phyloP scores from a whole-genome alignment of 2,329 filamentous ascomycete genomes.

The Pestalotiopsis sp. region DNA sequence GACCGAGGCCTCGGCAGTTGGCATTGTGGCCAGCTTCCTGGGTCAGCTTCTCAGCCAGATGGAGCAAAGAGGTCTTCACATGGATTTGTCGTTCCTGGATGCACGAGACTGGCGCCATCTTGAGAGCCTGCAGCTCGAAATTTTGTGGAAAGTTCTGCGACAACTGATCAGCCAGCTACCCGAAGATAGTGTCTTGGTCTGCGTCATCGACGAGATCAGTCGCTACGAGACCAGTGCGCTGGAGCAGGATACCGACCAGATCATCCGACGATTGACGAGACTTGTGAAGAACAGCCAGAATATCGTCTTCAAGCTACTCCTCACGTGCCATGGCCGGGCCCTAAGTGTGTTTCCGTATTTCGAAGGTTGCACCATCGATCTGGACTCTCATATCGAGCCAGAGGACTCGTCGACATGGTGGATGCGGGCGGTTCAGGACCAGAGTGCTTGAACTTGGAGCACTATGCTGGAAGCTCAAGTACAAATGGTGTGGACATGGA shows the following conservation, averaged over 20 bases:
- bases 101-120: slow-evolving; percentile 12
- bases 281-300: slow-evolving; percentile 8
- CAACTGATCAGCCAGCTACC: slow-evolving; percentile 15
- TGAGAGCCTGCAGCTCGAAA: slow-evolving; percentile 9
- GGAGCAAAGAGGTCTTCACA: neutral
- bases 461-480: too few relatives aligned
- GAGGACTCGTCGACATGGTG: slow-evolving; percentile 16
- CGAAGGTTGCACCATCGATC: slow-evolving; percentile 12
- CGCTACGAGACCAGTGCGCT: slow-evolving; percentile 14
- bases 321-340: slow-evolving; percentile 15
- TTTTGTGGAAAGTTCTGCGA: slow-evolving; percentile 12
- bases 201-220: slow-evolving; percentile 19
- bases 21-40: slow-evolving; percentile 16
- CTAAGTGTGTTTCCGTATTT: slow-evolving; percentile 17
- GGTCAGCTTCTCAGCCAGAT: slow-evolving; percentile 18
- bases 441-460: neutral
- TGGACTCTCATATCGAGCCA: slow-evolving; percentile 13
- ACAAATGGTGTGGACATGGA: too few relatives aligned
- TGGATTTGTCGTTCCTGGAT: slow-evolving; percentile 14
- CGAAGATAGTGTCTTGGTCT: slow-evolving; percentile 13
- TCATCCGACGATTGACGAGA: slow-evolving; percentile 13
- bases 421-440: slow-evolving; percentile 3
- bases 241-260: slow-evolving; percentile 9
- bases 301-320: slow-evolving; percentile 18
- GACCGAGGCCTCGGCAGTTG: neutral